Evolutionary conservation across 768 basidiomycete genomes (phyloP), one percentile per base, ranked within the genome.

Genomic region (Leccinellum albellum): DNA sequence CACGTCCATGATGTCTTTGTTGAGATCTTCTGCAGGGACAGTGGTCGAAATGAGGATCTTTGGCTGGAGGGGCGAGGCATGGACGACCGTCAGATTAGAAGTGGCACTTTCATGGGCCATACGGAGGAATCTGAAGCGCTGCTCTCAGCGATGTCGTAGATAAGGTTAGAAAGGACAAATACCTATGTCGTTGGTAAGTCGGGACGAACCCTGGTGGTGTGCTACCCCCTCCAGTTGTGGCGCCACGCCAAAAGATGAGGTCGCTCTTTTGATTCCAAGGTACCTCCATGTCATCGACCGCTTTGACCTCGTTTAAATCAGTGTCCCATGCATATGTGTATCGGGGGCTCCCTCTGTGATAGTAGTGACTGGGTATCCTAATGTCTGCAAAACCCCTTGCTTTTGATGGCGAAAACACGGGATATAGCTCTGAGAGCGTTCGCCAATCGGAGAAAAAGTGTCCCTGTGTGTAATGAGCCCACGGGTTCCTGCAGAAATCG

Each of bases 401-500:
- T 66, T 89, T 93, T 0, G 94, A 91, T 2, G 96, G 94, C 2
- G 93, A 94, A 73, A 99, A 90, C 28, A 99, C 83, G 7, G 97
- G 97, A 71, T 91, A 95, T n/a, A 96, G 78, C 1, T 83, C 83
- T 12, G 89, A 83, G 56, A 98, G 86, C 0, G 88, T 89, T 21
- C 95, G 79, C 91, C 93, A 97, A 72, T 99, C 96, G 17, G 91
- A 92, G 82, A 97, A 98, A 73, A 97, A 98, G 73, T 94, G 94
- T 12, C 95, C 94, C 68, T 98, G 97, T 28, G 81, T 80, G 66
- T 89, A 86, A 62, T 88, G 94, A 20, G 89, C 86, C 74, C 91
- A 88, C 0, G 96, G 94, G 32, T 83, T 76, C 31, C 75, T 66
- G 73, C 97, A 99, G 67, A 89, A 94, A 66, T 95, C 86, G 59